These are phyloP conservation scores for Miamiensis avidus DNA, from an alignment of 169 alveolate species.

Conservation along the genomic window DNA sequence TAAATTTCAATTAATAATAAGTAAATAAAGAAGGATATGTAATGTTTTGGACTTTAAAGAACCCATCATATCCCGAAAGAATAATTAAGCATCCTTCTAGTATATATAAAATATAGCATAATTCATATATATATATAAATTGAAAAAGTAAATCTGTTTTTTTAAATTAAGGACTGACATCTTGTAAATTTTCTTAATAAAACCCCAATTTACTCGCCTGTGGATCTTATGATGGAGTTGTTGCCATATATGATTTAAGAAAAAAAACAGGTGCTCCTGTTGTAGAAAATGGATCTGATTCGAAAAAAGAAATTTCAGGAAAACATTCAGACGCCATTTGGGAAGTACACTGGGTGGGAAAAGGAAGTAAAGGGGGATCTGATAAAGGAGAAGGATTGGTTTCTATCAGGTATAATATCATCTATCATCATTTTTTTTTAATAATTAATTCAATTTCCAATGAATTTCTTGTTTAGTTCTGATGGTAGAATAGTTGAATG, in stretches of 20 bases:
- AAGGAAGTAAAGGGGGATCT: constrained; percentile 48
- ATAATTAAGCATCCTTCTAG: constrained; percentile 64
- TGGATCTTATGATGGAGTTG: constrained; percentile 87
- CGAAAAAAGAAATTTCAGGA: constrained; percentile 67
- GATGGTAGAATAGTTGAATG: constrained; percentile 92
- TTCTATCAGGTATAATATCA: constrained; percentile 24
- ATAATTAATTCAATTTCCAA: constrained; percentile 23
- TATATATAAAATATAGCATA: background rate
- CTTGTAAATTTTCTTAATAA: constrained; percentile 76
- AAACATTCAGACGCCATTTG: constrained; percentile 93
- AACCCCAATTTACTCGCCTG: constrained; percentile 89
- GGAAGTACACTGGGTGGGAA: constrained; percentile 92
- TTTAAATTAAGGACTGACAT: constrained; percentile 60
- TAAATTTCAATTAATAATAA: constrained; percentile 54
- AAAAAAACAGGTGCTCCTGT: constrained; percentile 77
- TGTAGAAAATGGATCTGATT: constrained; percentile 54
- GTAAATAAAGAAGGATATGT: constrained; percentile 67
- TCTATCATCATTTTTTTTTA: too few relatives aligned
- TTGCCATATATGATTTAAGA: constrained; percentile 87
- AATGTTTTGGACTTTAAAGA: constrained; percentile 89
- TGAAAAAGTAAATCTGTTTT: background rate
- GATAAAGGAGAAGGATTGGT: constrained; percentile 82
- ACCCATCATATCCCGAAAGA: constrained; percentile 89
- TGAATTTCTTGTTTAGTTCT: constrained; percentile 50
- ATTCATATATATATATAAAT: background rate